Evolutionary conservation across 208 protist species (phyloP), one percentile per base, ranked within the genome.

Genomic region (Leishmania gerbilli): DNA sequence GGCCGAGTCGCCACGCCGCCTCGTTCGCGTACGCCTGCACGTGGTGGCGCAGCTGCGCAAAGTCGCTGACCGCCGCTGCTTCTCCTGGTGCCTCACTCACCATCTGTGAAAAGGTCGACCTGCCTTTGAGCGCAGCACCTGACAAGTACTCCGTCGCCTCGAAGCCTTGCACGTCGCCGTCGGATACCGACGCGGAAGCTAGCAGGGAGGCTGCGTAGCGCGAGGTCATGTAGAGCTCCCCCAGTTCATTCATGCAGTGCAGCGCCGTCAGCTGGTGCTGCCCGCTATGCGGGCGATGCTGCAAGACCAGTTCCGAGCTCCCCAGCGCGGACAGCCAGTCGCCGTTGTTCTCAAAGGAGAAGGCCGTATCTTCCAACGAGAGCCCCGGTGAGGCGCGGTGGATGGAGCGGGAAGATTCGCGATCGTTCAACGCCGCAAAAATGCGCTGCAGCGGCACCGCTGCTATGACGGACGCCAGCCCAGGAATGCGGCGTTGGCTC

Each of bases 221-320:
- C 9, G 92, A 95, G 81, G 94, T 96, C 83, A 96, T 89, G 79
- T 98, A 93, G 55, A 98, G 84, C 79, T 98, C 93, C 1, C 95
- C 93, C 11, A 96, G 85, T 79, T 96, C 90, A 42, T 91, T 88
- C 91, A 98, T 92, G 82, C 95, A 98, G 21, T 89, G 93, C 69
- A 98, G 84, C 13, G 87, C 78, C 34, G 91, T 95, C 76, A 96
- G 87, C 85, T 96, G 93, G 71, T 96, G 93, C 17, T 85, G 85
- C 7, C 89, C 82, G 79, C 92, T 96, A 49, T 86, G 27, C 5
- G 91, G 91, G 17, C 80, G 34, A 65, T 95, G 90, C 81, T 98
- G 93, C 47, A 98, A 87, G n/a, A 95, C 91, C 15, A 95, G 77
- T 64, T 96, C 95, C 56, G 90, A 93, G 84, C 90, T 88, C 62